Percentiles rank a stretch among this genome's conserved stretches.
phyloP scores from a whole-genome alignment of 73 alveolate species.

The Uronychia setigera region DNA sequence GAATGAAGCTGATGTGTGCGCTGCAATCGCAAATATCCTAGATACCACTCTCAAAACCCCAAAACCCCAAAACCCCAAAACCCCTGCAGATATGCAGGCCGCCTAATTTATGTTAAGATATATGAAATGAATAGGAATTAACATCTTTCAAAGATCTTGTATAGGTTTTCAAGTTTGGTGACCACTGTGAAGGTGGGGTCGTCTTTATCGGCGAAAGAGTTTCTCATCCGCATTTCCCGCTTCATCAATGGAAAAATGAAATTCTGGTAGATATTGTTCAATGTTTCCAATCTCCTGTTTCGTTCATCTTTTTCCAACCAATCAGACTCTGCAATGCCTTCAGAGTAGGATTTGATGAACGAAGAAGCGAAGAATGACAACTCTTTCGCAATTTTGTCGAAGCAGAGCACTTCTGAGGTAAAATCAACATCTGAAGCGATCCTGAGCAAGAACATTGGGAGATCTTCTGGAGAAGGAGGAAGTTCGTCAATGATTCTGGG shows the following conservation, averaged over 20 bases:
- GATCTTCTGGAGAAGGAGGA: constrained; percentile 62
- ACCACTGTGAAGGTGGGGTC: constrained; percentile 39
- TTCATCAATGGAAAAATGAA: constrained; percentile 60
- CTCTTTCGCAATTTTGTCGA: constrained; percentile 42
- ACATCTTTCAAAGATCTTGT: constrained; percentile 76
- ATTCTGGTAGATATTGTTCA: constrained; percentile 38
- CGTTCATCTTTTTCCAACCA: not conserved
- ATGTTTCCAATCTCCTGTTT: not conserved
- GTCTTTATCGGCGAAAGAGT: constrained; percentile 22
- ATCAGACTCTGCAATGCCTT: not conserved
- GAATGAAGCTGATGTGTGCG: constrained; percentile 66
- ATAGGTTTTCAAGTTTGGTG: constrained; percentile 59
- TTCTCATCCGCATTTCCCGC: constrained; percentile 33
- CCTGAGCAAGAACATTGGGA: constrained; percentile 64
- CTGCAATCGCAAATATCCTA: not conserved
- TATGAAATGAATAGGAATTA: constrained; percentile 18
- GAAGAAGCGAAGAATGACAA: constrained; percentile 48
- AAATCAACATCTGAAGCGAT: constrained; percentile 67
- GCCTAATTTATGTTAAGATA: not conserved
- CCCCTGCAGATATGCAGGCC: constrained; percentile 2
- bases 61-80: constrained; percentile 3
- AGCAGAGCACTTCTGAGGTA: constrained; percentile 19
- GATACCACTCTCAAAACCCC: not conserved
- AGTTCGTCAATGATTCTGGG: constrained; percentile 65
- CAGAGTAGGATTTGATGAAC: constrained; percentile 13